Evolutionary conservation across 2,329 filamentous ascomycete genomes (phyloP).

Genomic region (Aspergillus novofumigatus): DNA sequence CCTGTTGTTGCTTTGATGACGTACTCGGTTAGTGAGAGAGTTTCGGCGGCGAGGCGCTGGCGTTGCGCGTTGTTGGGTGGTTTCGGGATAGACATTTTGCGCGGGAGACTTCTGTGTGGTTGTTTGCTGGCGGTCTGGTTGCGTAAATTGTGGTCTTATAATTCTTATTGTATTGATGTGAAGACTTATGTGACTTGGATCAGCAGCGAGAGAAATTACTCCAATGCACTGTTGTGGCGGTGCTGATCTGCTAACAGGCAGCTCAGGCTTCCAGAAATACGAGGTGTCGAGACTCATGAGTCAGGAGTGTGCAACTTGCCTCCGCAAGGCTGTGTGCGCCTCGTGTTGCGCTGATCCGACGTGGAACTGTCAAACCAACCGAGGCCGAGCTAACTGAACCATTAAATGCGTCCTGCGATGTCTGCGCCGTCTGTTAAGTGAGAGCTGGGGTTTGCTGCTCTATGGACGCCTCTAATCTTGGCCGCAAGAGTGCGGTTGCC

Average conservation of each 20-base stretch:
- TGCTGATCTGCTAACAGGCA: not conserved
- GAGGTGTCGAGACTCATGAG: not conserved
- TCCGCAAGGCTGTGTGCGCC: not conserved
- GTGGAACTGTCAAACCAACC: not conserved
- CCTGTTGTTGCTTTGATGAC: slow-evolving; percentile 4
- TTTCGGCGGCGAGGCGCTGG: slow-evolving; percentile 7
- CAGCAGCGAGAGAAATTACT: not conserved
- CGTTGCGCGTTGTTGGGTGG: slow-evolving; percentile 9
- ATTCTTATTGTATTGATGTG: not conserved
- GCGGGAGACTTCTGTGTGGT: not conserved
- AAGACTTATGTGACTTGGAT: not conserved
- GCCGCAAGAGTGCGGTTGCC: no score
- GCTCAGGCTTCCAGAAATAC: not conserved
- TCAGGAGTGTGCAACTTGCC: not conserved
- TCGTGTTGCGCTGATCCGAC: not conserved
- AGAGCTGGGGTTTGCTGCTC: no score
- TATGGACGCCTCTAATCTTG: no score
- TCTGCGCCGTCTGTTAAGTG: not conserved
- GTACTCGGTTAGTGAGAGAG: not conserved
- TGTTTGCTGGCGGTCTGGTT: not conserved
- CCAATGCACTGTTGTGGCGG: not conserved
- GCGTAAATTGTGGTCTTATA: not conserved
- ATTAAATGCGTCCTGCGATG: not conserved
- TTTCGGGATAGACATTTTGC: slow-evolving; percentile 2
- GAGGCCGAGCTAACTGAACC: not conserved